phyloP scores from a whole-genome alignment of 148 eudicot species.

The Mesembryanthemum crystallinum region DNA sequence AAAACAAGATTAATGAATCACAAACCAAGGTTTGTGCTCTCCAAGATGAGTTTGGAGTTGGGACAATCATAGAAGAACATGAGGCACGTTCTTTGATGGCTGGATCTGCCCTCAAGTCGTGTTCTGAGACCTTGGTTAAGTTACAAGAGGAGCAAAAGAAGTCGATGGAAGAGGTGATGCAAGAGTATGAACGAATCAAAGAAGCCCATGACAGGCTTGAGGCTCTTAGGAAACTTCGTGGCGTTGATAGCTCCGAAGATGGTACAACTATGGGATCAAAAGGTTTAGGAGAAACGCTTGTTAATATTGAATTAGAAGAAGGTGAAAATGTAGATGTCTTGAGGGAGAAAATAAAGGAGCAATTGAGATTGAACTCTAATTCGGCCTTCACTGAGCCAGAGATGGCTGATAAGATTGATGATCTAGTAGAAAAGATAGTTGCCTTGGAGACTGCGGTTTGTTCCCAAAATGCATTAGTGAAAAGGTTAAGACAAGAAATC shows the following conservation, averaged over 20 bases:
- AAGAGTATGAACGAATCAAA: constrained; percentile 47
- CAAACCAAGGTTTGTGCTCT: constrained; percentile 50
- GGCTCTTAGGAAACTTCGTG: constrained; percentile 33
- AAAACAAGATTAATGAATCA: constrained; percentile 49
- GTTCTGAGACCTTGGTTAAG: constrained; percentile 50
- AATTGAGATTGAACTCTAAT: constrained; percentile 29
- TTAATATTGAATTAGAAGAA: constrained; percentile 26
- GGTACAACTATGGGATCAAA: neutral
- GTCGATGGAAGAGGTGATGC: constrained; percentile 41
- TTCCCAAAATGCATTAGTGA: constrained; percentile 58
- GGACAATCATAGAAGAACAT: constrained; percentile 65
- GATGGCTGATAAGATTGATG: constrained; percentile 72
- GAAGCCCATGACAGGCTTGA: constrained; percentile 49
- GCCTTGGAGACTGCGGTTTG: constrained; percentile 47
- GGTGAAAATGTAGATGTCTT: constrained; percentile 28
- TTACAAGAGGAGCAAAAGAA: constrained; percentile 47
- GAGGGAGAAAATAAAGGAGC: constrained; percentile 42
- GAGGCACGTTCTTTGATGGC: constrained; percentile 69
- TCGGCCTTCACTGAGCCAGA: constrained; percentile 50
- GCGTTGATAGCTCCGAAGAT: constrained; percentile 14
- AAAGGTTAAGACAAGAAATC: constrained; percentile 49
- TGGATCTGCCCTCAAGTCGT: constrained; percentile 56
- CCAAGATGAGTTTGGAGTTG: constrained; percentile 71
- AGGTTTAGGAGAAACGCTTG: constrained; percentile 30
- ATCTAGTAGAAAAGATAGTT: constrained; percentile 62